Conservation (phyloP, 805 yeast genomes). For the Cyberlindnera americana region DNA sequence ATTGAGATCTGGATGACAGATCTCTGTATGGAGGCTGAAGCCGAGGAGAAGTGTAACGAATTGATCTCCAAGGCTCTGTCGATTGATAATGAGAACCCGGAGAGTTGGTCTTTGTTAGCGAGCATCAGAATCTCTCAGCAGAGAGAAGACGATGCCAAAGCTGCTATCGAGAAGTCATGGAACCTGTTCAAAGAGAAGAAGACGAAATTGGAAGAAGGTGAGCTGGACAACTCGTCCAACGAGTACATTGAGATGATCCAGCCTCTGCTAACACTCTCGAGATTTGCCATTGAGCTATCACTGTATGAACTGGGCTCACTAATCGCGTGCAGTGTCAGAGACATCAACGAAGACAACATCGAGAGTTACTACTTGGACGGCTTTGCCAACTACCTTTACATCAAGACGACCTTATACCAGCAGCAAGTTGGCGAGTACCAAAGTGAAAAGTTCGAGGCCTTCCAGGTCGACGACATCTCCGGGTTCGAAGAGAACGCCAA, state of each 20-base stretch:
- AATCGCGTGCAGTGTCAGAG: constrained; percentile 65
- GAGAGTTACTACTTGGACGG: constrained; percentile 85
- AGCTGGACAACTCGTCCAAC: constrained; percentile 36
- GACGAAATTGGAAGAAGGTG: constrained; percentile 43
- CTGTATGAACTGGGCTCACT: constrained; percentile 60
- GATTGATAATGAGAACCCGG: constrained; percentile 57
- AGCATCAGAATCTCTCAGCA: constrained; percentile 90
- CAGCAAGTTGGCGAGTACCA: constrained; percentile 13
- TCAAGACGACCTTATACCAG: constrained; percentile 33
- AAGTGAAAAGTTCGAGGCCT: constrained; percentile 25
- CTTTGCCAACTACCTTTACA: constrained; percentile 56
- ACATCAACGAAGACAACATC: constrained; percentile 78
- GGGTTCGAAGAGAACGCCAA: constrained; percentile 20
- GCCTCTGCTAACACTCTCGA: constrained; percentile 68
- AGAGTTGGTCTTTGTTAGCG: constrained; percentile 76
- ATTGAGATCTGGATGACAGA: constrained; percentile 98
- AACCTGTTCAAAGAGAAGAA: constrained; percentile 54
- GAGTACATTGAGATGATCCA: constrained; percentile 68
- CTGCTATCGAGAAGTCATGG: constrained; percentile 72
- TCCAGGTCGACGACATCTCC: constrained; percentile 10
- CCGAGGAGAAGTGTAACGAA: constrained; percentile 75
- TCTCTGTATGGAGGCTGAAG: constrained; percentile 88
- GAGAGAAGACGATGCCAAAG: constrained; percentile 63
- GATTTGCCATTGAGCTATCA: constrained; percentile 75
- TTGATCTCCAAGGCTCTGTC: constrained; percentile 62